Evolutionary conservation across 2,329 filamentous ascomycete species (phyloP).

Genomic region (Mycosphaerella sp.): DNA sequence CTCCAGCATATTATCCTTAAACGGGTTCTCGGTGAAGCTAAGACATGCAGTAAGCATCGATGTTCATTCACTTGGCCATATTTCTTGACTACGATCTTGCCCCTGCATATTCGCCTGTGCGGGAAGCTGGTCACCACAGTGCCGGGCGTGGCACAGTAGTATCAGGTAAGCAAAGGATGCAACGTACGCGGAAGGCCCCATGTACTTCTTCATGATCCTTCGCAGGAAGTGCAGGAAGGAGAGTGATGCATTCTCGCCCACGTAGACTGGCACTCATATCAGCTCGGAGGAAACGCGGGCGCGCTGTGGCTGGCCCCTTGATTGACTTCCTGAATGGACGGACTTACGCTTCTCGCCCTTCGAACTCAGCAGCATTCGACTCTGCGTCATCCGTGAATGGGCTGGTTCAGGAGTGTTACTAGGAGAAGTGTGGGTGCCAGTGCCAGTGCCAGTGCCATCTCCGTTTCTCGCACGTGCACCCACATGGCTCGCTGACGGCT

Average conservation of each 20-base stretch:
- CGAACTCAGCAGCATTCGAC: slow-evolving; percentile 47
- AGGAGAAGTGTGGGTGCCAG: slow-evolving; percentile 11
- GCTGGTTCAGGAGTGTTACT: slow-evolving; percentile 17
- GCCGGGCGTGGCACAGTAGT: too few species aligned
- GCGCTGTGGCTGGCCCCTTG: background rate
- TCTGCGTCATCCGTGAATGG: slow-evolving; percentile 18
- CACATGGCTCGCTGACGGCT: background rate
- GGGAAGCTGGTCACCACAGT: too few species aligned
- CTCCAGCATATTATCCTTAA: slow-evolving; percentile 50
- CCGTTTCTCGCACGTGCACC: slow-evolving; percentile 3
- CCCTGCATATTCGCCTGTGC: too few species aligned
- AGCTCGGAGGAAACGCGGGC: background rate
- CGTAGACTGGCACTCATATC: slow-evolving; percentile 36
- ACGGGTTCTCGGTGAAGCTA: slow-evolving; percentile 46
- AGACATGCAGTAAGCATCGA: too few species aligned
- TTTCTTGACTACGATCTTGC: too few species aligned
- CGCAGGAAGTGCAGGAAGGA: slow-evolving; percentile 52
- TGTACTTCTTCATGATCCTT: slow-evolving; percentile 44
- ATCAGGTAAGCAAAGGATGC: too few species aligned
- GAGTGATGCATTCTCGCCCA: slow-evolving; percentile 48
- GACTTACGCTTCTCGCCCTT: slow-evolving; percentile 47
- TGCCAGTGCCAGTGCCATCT: slow-evolving; percentile 1
- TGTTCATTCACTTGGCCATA: too few species aligned
- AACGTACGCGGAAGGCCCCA: slow-evolving; percentile 43
- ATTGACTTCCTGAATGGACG: slow-evolving; percentile 14